phyloP scores from a whole-genome alignment of 2,329 filamentous ascomycete genomes.

The Venturia pyrina region DNA sequence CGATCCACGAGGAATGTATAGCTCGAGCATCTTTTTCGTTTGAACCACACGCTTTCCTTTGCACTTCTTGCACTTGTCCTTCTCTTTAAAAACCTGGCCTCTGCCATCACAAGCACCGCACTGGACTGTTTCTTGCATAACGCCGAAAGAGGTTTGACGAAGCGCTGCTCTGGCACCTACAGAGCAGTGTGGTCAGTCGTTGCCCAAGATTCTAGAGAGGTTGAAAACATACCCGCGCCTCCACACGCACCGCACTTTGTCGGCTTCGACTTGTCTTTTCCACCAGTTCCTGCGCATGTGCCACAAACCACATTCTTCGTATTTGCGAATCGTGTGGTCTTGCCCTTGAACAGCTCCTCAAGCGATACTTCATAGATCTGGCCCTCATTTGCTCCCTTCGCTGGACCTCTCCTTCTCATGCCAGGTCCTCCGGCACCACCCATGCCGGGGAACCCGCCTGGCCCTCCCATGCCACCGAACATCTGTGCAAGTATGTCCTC shows the following conservation, averaged over 20 bases:
- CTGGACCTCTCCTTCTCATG: slow-evolving; percentile 33
- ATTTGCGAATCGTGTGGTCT: slow-evolving; percentile 92
- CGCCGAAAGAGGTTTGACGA: slow-evolving; percentile 60
- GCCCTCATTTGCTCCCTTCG: slow-evolving; percentile 73
- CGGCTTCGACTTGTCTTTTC: slow-evolving; percentile 82
- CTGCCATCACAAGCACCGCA: slow-evolving; percentile 78
- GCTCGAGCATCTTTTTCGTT: slow-evolving; percentile 88
- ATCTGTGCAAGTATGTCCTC: slow-evolving; percentile 91
- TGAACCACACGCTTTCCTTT: slow-evolving; percentile 82
- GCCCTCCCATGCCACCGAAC: slow-evolving; percentile 61
- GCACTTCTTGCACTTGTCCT: slow-evolving; percentile 98
- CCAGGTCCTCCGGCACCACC: slow-evolving; percentile 44
- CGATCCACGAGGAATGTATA: slow-evolving; percentile 83
- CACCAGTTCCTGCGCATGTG: slow-evolving; percentile 79
- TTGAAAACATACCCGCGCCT: slow-evolving; percentile 49
- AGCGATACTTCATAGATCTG: slow-evolving; percentile 84
- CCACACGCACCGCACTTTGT: slow-evolving; percentile 76
- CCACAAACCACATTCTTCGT: slow-evolving; percentile 89
- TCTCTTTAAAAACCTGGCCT: slow-evolving; percentile 85
- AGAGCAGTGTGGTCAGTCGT: not conserved
- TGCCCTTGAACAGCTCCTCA: slow-evolving; percentile 96
- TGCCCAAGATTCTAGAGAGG: not conserved
- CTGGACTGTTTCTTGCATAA: slow-evolving; percentile 66
- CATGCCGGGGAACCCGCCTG: slow-evolving; percentile 51
- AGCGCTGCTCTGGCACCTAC: slow-evolving; percentile 62